Evolutionary conservation across 768 basidiomycete species (phyloP).

Genomic region (Steccherinum ochraceum): DNA sequence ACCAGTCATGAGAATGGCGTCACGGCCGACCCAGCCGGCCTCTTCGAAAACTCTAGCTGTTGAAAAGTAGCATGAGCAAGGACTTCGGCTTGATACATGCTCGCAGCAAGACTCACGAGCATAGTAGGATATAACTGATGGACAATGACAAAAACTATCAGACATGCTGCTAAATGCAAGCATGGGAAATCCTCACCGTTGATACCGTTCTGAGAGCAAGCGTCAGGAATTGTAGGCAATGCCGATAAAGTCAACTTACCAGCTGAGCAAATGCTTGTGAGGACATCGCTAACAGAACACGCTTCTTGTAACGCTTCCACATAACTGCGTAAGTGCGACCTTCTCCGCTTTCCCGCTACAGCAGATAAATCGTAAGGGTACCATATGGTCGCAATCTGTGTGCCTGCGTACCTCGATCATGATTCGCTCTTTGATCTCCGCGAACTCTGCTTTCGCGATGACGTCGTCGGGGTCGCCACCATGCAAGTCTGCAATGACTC

Average conservation of each 20-base stretch:
- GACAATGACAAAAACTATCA: conserved; percentile 1
- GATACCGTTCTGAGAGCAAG: conserved; percentile 86
- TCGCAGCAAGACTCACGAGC: conserved; percentile 57
- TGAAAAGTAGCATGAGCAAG: conserved; percentile 7
- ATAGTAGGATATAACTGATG: conserved; percentile 88
- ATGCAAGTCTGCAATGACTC: conserved; percentile 83
- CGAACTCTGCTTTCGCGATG: conserved; percentile 75
- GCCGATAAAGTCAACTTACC: conserved; percentile 38
- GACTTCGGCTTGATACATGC: neutral
- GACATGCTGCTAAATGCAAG: neutral
- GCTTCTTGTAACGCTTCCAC: conserved; percentile 83
- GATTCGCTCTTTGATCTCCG: conserved; percentile 82
- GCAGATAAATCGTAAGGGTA: neutral
- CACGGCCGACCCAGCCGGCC: conserved; percentile 92
- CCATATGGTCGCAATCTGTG: neutral
- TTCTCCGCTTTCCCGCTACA: conserved; percentile 69
- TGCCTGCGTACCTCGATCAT: conserved; percentile 55
- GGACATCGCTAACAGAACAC: conserved; percentile 91
- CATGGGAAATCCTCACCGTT: conserved; percentile 52
- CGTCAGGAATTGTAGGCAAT: neutral
- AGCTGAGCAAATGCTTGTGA: conserved; percentile 94
- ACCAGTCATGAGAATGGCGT: conserved; percentile 94
- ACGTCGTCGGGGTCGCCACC: conserved; percentile 69
- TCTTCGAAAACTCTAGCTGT: conserved; percentile 89
- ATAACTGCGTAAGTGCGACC: conserved; percentile 71